Evolutionary conservation across 106 monocot species (phyloP).

Genomic region (Alisma plantagoaquatica): DNA sequence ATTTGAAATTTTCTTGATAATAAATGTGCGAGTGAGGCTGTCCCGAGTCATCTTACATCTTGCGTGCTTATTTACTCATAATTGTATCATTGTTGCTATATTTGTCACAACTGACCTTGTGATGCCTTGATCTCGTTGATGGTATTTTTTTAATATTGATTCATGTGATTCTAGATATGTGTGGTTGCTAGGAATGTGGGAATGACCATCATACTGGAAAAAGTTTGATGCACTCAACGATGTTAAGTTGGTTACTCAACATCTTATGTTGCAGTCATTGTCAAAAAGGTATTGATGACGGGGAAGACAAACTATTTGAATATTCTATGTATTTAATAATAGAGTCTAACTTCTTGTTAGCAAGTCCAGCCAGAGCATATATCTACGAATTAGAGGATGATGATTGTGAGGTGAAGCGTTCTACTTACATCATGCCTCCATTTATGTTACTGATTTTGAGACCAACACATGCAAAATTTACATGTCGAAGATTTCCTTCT

Average conservation of each 20-base stretch:
- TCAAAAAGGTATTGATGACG: conserved; percentile 48
- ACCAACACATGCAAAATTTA: no score
- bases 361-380: conserved; percentile 64
- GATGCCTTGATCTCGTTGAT: neutral
- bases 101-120: neutral
- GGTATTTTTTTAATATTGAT: no score
- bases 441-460: neutral
- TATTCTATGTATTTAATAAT: neutral
- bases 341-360: conserved; percentile 23
- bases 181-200: conserved; percentile 80
- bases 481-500: neutral
- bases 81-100: neutral
- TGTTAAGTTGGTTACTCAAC: conserved; percentile 50
- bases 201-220: conserved; percentile 59
- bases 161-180: conserved; percentile 52
- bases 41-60: no score
- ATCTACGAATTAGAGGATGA: conserved; percentile 94
- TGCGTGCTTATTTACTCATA: no score
- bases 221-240: conserved; percentile 67
- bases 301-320: conserved; percentile 17
- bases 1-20: no score
- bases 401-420: conserved; percentile 65
- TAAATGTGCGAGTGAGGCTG: no score
- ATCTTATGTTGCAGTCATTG: conserved; percentile 58
- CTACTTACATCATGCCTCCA: neutral